These are phyloP conservation scores for Paraphaeosphaeria sporulosa DNA, from an alignment of 2,329 filamentous ascomycete genomes.

Conservation along the genomic window DNA sequence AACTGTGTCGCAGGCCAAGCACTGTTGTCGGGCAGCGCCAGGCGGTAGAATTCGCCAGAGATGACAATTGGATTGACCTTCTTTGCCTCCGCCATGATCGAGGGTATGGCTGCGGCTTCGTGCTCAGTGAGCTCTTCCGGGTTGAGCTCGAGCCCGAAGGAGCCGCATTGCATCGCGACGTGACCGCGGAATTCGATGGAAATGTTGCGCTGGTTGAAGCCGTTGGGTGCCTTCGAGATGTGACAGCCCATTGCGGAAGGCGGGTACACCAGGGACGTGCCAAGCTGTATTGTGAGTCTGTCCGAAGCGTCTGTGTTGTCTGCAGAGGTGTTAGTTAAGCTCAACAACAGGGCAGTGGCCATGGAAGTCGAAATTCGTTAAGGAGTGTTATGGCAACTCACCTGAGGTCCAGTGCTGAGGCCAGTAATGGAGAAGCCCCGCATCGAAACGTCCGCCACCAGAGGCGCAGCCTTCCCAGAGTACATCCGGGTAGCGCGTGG, in stretches of 20 bases:
- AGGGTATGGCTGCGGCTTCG: constrained; percentile 63
- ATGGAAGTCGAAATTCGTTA: no score
- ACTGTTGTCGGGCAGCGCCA: constrained; percentile 64
- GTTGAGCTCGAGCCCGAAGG: constrained; percentile 70
- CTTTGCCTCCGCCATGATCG: constrained; percentile 62
- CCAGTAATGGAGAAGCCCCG: constrained; percentile 70
- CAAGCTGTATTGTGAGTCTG: constrained; percentile 69
- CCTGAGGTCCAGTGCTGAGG: constrained; percentile 71
- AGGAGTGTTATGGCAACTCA: no score
- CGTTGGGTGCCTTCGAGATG: constrained; percentile 67
- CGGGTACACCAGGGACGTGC: constrained; percentile 69
- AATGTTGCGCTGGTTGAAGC: constrained; percentile 62
- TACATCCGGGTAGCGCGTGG: constrained; percentile 66
- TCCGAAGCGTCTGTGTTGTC: constrained; percentile 70
- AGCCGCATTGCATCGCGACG: constrained; percentile 73
- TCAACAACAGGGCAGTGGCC: no score
- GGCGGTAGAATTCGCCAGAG: constrained; percentile 65
- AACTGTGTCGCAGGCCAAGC: constrained; percentile 71
- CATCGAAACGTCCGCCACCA: constrained; percentile 70
- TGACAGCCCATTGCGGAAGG: constrained; percentile 72
- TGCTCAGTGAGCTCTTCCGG: constrained; percentile 60
- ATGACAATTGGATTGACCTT: constrained; percentile 67
- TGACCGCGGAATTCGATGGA: constrained; percentile 68
- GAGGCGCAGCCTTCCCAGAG: constrained; percentile 73
- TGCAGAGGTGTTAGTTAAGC: no score